phyloP scores from a whole-genome alignment of 495 filamentous ascomycete genomes.

The Penicillium dipodomyicola region DNA sequence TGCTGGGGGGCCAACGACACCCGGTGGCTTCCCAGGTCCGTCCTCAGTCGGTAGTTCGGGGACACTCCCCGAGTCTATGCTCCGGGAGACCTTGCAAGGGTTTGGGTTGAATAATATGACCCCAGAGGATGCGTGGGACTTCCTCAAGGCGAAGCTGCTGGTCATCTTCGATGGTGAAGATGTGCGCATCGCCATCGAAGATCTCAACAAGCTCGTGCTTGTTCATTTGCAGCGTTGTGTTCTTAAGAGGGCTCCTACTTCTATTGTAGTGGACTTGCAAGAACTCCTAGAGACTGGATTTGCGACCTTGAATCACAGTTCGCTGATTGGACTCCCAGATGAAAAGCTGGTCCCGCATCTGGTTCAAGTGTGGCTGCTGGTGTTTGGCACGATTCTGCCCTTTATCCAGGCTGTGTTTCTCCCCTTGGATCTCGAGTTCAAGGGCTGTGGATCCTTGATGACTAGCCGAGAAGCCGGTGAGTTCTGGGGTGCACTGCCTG shows the following conservation, averaged over 20 bases:
- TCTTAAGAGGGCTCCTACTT: constrained; percentile 60
- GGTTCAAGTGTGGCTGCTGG: constrained; percentile 89
- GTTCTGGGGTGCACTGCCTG: constrained; percentile 71
- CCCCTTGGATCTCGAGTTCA: constrained; percentile 91
- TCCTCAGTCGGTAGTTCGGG: constrained; percentile 35
- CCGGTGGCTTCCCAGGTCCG: constrained; percentile 37
- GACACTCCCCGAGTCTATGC: constrained; percentile 30
- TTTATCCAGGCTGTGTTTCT: constrained; percentile 97
- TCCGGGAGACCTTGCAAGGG: constrained; percentile 50
- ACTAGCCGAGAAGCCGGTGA: constrained; percentile 71
- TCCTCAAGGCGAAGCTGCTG: constrained; percentile 84
- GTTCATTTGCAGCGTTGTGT: constrained; percentile 78
- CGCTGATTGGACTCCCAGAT: constrained; percentile 70
- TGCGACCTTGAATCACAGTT: constrained; percentile 71
- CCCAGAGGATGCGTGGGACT: constrained; percentile 92
- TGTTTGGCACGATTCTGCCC: constrained; percentile 84
- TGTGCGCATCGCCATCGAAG: constrained; percentile 84
- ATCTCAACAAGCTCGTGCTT: constrained; percentile 85
- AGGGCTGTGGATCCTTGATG: constrained; percentile 77
- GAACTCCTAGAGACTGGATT: constrained; percentile 83
- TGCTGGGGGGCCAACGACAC: constrained; percentile 21
- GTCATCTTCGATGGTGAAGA: constrained; percentile 93
- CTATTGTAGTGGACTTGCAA: constrained; percentile 74
- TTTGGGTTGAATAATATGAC: constrained; percentile 80
- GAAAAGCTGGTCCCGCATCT: constrained; percentile 80